Base-by-base conservation (phyloP, 345 rosid genomes). In the Hypericum perforatum region DNA sequence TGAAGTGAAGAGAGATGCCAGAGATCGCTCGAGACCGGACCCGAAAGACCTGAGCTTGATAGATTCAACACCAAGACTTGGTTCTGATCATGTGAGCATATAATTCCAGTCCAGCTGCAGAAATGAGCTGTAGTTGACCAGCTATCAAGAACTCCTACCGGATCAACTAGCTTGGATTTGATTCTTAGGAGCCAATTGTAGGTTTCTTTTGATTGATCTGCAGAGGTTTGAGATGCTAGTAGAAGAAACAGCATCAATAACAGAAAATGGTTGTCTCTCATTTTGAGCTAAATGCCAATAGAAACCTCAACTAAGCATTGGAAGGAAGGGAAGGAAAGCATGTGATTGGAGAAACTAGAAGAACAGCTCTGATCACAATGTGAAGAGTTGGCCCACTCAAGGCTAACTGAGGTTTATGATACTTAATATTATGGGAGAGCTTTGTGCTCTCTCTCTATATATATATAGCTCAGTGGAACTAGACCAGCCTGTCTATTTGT, bases 91-190 rank as follows among this genome's bases (percentile, higher is more conserved):
- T 41, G 68, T 12, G 87, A 74, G 71, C 97, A 86, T n/a, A 71
- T 54, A 29, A 90, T 50, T 15, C 97, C 86, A 46, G 65, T 63
- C 95, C 96, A 90, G 58, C 66, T 75, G 64, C 91, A 86, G 16
- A 76, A 8, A 43, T 63, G 63, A 61, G 63, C 61, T 59, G 46
- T 49, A 16, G 46, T 43, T 41, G 86, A 67, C 97, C 97, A 90
- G 67, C 58, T 64, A 40, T 61, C 54, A 6, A 90, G 81, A 69
- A 59, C 60, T 14, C 78, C 78, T 10, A 45, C 41, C 11, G 84
- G 65, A 74, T 84, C 80, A 54, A 70, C 70, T 6, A 84, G 61
- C 47, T 69, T 74, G 16, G 77, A 70, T 65, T 78, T 84, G 50
- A 71, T 58, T 66, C 73, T 73, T 40, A 74, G 74, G 60, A 84